Evolutionary conservation across 2,329 filamentous ascomycete species (phyloP).

Genomic region (Drechmeria coniospora): DNA sequence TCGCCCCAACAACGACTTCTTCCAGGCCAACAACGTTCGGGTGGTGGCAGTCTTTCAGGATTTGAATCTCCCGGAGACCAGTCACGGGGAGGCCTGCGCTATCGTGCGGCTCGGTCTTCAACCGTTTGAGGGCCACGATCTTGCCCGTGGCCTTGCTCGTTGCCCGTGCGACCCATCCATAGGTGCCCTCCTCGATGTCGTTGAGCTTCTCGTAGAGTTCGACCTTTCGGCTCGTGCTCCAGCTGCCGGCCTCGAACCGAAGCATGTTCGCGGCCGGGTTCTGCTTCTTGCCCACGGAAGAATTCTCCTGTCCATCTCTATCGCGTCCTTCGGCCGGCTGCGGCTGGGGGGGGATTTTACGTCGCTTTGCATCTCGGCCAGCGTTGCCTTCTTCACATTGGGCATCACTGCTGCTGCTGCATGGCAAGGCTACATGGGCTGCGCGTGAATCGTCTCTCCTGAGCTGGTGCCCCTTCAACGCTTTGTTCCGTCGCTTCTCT

Average conservation of each 20-base stretch:
- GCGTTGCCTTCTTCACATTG: too few relatives aligned
- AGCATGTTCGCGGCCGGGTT: conserved; percentile 38
- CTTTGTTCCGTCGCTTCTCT: conserved; percentile 72
- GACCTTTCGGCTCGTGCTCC: conserved; percentile 59
- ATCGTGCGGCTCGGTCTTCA: conserved; percentile 76
- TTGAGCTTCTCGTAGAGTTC: conserved; percentile 87
- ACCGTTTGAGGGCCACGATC: conserved; percentile 80
- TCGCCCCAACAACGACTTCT: conserved; percentile 70
- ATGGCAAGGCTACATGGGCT: conserved; percentile 19
- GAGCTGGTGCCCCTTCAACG: conserved; percentile 61
- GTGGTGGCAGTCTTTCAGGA: conserved; percentile 66
- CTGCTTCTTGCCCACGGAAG: background rate
- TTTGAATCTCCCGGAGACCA: conserved; percentile 85
- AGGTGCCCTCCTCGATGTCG: conserved; percentile 93
- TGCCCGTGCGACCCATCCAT: conserved; percentile 84
- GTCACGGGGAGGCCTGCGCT: conserved; percentile 71
- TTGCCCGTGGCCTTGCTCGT: conserved; percentile 57
- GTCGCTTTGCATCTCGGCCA: conserved; percentile 33
- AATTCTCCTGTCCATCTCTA: too few relatives aligned
- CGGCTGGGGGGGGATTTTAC: conserved; percentile 31
- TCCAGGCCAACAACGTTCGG: conserved; percentile 66
- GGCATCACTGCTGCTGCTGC: conserved; percentile 14
- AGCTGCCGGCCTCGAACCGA: conserved; percentile 52
- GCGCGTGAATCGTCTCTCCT: conserved; percentile 29
- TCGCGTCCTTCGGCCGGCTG: background rate